Evolutionary conservation across 441 rosid genomes (phyloP).

Genomic region (Kokia cookei): DNA sequence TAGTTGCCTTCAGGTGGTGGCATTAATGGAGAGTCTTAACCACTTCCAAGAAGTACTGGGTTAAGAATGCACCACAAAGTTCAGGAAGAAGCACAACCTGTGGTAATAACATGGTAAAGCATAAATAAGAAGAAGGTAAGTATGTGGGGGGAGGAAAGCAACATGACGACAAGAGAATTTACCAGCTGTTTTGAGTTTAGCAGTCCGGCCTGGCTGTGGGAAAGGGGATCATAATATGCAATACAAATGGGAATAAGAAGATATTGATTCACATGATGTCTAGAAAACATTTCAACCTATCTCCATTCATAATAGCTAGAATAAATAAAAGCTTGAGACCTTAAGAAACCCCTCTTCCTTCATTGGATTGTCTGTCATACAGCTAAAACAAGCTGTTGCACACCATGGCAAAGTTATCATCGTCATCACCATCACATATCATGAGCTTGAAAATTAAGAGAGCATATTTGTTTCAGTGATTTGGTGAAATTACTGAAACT

Average conservation of each 20-base stretch:
- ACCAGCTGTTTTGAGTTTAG: constrained; percentile 69
- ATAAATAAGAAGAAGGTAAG: neutral
- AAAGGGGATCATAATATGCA: neutral
- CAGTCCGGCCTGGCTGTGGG: constrained; percentile 25
- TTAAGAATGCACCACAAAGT: constrained; percentile 70
- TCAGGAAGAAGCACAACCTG: constrained; percentile 91
- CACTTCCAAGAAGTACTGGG: constrained; percentile 59
- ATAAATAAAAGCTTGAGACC: neutral
- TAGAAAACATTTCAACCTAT: neutral
- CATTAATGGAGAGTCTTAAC: constrained; percentile 73
- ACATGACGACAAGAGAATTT: constrained; percentile 9
- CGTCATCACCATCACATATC: neutral
- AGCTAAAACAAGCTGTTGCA: neutral
- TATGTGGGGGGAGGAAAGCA: neutral
- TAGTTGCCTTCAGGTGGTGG: constrained; percentile 60
- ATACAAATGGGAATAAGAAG: neutral
- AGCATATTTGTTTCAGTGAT: neutral
- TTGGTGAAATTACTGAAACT: neutral
- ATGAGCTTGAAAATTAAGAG: neutral
- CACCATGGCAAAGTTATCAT: neutral
- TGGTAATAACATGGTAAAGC: constrained; percentile 7
- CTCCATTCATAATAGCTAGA: neutral
- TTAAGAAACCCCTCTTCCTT: neutral
- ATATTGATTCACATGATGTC: neutral
- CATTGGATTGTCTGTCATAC: neutral